Base-by-base conservation (phyloP, 345 rosid species). In the Brassica incana region DNA sequence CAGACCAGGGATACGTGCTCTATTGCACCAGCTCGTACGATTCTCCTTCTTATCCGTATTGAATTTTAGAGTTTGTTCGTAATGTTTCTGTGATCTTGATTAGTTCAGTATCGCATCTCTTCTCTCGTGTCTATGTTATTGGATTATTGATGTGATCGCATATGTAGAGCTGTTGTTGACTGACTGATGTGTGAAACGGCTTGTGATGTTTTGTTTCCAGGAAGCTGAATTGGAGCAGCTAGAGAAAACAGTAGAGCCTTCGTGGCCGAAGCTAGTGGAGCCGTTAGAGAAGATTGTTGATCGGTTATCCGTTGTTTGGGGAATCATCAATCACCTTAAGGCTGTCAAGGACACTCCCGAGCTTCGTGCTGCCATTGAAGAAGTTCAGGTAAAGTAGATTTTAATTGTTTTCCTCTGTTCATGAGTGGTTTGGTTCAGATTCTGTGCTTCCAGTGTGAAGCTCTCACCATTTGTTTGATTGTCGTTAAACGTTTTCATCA, bases 261-360 rank as follows among this genome's bases (percentile, higher is more conserved):
- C 97, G 2, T 95, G 99, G 99, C 85, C 91, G 52, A 92, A 91
- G 75, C 82, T 95, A 78, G 95, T 90, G 83, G 97, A 91, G 84
- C 97, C 97, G n/a, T 66, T 92, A 81, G 97, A 91, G 92, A 95
- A 84, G 89, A 87, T 92, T 76, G 59, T 85, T 16, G 99, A 91
- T 83, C 82, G 76, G 3, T 79, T 91, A 83, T 8, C 82, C 66
- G 89, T 95, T 32, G 90, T 88, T 76, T 95, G 95, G 99, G 93
- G 91, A 54, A 83, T 89, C 48, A 84, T 92, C 70, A 85, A 86
- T 84, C 97, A 92, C 82, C 94, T 95, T 48, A 95, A 92, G 85
- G 73, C 89, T 77, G 97, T 95, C 30, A 91, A 89, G 88, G 99
- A 95, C 73, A 84, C 94, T 3, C 64, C 88, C 3, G 97, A 94